These are phyloP conservation scores for Picochlorum sp. DNA, from an alignment of 139 green algal genomes.

Conservation along the genomic window DNA sequence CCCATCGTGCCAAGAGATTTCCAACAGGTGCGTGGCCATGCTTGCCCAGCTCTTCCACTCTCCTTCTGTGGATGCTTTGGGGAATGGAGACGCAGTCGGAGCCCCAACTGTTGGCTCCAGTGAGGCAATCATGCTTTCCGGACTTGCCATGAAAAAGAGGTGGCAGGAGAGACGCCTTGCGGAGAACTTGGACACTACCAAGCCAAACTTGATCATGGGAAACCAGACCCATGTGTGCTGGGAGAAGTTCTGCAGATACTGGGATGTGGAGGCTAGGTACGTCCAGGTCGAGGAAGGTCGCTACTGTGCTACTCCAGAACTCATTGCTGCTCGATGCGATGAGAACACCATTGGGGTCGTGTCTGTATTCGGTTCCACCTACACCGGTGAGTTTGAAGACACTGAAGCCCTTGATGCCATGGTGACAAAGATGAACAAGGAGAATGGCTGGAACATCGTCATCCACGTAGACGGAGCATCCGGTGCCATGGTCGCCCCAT, in stretches of 20 bases:
- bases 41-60: conserved; percentile 45
- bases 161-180: conserved; percentile 39
- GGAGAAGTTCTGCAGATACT: conserved; percentile 52
- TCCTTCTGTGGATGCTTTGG: conserved; percentile 13
- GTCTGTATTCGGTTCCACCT: conserved; percentile 58
- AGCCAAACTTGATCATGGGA: conserved; percentile 59
- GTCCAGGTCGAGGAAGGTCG: conserved; percentile 26
- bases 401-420: conserved; percentile 35
- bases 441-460: conserved; percentile 37
- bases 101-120: conserved; percentile 45
- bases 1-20: conserved; percentile 3
- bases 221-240: conserved; percentile 37
- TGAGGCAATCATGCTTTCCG: conserved; percentile 64
- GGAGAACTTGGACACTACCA: conserved; percentile 26
- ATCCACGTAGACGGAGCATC: conserved; percentile 67
- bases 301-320: conserved; percentile 18
- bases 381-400: conserved; percentile 61
- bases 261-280: conserved; percentile 46
- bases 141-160: conserved; percentile 52
- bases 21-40: conserved; percentile 42
- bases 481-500: conserved; percentile 62
- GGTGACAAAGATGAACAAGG: conserved; percentile 32
- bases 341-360: conserved; percentile 66
- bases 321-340: conserved; percentile 31
- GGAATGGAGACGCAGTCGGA: conserved; percentile 18